Conservation (phyloP, 148 eudicot genomes). For the Cornus florida region DNA sequence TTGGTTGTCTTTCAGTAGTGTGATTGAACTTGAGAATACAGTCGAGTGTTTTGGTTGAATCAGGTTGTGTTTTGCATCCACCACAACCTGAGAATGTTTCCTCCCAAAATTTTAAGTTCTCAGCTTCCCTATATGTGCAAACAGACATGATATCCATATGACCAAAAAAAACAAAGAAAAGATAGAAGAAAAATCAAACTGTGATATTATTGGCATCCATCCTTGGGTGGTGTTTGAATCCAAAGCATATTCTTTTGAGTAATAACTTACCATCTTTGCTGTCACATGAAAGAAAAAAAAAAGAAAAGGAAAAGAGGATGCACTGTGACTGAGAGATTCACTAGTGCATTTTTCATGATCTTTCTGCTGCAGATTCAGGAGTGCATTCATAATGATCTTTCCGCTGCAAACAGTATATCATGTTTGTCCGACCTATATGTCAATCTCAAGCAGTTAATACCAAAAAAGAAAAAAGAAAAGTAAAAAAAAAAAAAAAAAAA, state of each 20-base stretch:
- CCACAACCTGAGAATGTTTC: background rate
- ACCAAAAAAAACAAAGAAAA: background rate
- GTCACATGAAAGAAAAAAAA: background rate
- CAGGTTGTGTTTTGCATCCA: background rate
- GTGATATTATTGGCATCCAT: background rate
- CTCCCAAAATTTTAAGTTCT: background rate
- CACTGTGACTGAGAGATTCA: background rate
- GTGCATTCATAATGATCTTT: background rate
- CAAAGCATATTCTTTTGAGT: background rate
- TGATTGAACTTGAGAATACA: background rate
- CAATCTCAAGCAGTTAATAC: background rate
- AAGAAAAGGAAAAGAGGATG: background rate
- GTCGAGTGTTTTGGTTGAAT: background rate
- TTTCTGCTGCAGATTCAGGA: background rate
- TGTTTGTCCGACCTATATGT: background rate
- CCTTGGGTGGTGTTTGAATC: background rate
- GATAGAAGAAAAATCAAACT: too few species aligned
- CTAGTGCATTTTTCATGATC: background rate
- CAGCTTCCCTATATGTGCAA: background rate
- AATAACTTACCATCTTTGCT: background rate
- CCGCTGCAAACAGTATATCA: background rate
- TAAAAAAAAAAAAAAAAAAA: too few species aligned
- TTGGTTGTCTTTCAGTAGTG: background rate
- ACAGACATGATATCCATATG: background rate
- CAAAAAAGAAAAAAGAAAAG: background rate